Base-by-base conservation (phyloP, 1,284 basidiomycete species). In the Trametes sp. region DNA sequence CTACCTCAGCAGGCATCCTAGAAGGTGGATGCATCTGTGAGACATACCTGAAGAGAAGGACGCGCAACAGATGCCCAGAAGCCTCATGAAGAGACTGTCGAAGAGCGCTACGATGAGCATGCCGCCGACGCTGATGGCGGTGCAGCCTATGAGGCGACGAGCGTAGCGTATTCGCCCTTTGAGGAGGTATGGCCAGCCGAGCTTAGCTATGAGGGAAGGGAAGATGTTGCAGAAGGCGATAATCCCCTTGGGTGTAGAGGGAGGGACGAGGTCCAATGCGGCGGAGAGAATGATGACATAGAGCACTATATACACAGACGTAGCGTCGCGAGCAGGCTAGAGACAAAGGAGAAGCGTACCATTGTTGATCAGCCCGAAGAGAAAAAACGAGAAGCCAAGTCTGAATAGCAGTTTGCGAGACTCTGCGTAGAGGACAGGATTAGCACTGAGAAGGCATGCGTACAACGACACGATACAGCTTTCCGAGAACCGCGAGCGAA, bases 221-320 rank as follows among this genome's bases (percentile, higher is more conserved):
- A 90, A 86, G 61, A 96, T 95, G 73, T 97, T 96, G 79, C 92
- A 95, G 75, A 97, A 95, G 0, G 92, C 89, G 53, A 98, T 94
- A 59, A 98, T 87, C n/a, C 96, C 96, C 72, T 94, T 94, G 0
- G 95, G 95, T 0, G 93, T 95, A 4, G 90, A 86, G 0, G 93
- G 87, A 4, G 96, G 94, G 0, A 98, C 95, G 4, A 99, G 84
- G 75, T 99, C 97, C 16, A 98, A 82, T 0, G 97, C 97, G 5
- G 97, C 97, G 1, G 95, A 97, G 26, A 98, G 86, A 66, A 98
- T 98, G 68, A 99, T 93, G 36, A 98, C 96, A 76, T 98, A 98
- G 61, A 95, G 82, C 11, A 96, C 94, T 95, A 69, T 0, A 64
- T 2, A 41, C 38, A 4, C 16, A 45, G 52, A 38, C 45, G 35